These are phyloP conservation scores for Chlamydomonas sp. DNA, from an alignment of 139 green algal genomes.

Conservation along the genomic window DNA sequence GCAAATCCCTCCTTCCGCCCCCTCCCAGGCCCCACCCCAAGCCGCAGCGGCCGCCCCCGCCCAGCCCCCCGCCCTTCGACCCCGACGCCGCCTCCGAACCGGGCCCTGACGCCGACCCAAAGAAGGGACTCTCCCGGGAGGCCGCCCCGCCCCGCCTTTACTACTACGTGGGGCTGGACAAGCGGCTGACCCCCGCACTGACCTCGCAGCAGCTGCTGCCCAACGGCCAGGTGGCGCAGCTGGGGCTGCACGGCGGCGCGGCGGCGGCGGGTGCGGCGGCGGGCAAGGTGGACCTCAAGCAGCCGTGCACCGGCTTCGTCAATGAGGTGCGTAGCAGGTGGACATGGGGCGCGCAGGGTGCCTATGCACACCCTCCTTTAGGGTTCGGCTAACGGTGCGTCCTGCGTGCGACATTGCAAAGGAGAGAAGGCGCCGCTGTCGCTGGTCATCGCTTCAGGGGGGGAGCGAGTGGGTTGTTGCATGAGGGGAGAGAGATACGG, in stretches of 20 bases:
- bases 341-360: neutral
- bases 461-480: neutral
- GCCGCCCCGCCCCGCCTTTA: constrained; percentile 12
- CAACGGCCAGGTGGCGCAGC: constrained; percentile 42
- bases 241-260: constrained; percentile 37
- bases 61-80: neutral
- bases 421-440: neutral
- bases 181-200: constrained; percentile 18
- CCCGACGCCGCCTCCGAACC: neutral
- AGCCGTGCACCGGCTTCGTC: constrained; percentile 20
- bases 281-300: constrained; percentile 29
- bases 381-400: neutral
- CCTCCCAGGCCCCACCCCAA: constrained; percentile 21
- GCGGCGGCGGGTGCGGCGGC: neutral
- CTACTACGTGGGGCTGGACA: constrained; percentile 49
- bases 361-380: neutral
- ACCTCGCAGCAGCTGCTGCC: constrained; percentile 80
- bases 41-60: neutral
- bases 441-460: neutral
- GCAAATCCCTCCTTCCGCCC: constrained; percentile 5
- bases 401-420: neutral
- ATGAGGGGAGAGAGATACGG: neutral
- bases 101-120: neutral
- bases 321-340: constrained; percentile 2
- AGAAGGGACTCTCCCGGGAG: neutral